phyloP scores from a whole-genome alignment of 192 early-diverging fungal genomes.

The Pecoramyces ruminantium region DNA sequence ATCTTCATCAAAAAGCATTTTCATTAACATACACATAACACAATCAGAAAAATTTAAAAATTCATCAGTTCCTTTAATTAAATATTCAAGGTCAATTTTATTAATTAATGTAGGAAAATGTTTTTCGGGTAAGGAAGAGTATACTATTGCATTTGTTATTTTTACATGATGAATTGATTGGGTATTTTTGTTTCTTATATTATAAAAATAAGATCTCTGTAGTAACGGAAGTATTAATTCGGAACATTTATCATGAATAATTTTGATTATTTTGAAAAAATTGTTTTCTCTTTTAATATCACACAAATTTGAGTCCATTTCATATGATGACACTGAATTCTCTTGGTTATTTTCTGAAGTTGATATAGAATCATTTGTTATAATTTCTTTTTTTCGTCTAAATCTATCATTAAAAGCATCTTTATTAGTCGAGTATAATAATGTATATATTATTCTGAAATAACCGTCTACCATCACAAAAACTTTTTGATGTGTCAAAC shows the following conservation, averaged over 20 bases:
- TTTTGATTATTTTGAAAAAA: not conserved
- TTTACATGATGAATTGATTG: not conserved
- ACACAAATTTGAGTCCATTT: not conserved
- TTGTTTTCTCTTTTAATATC: not conserved
- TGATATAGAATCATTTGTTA: not conserved
- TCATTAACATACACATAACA: not conserved
- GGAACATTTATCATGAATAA: not conserved
- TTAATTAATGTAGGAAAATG: not conserved
- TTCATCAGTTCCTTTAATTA: not conserved
- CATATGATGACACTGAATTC: too few species aligned
- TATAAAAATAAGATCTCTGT: not conserved
- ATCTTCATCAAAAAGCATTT: not conserved
- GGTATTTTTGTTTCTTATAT: not conserved
- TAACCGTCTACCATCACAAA: not conserved
- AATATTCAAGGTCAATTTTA: not conserved
- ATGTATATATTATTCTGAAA: not conserved
- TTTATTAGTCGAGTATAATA: not conserved
- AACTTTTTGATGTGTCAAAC: not conserved
- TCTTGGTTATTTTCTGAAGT: too few species aligned
- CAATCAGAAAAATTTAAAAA: not conserved
- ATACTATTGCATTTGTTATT: not conserved
- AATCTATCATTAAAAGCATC: not conserved
- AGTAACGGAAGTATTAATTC: not conserved
- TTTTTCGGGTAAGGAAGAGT: not conserved
- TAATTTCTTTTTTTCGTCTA: not conserved